Base-by-base conservation (phyloP, 2,329 filamentous ascomycete genomes). In the Fusarium sororula region DNA sequence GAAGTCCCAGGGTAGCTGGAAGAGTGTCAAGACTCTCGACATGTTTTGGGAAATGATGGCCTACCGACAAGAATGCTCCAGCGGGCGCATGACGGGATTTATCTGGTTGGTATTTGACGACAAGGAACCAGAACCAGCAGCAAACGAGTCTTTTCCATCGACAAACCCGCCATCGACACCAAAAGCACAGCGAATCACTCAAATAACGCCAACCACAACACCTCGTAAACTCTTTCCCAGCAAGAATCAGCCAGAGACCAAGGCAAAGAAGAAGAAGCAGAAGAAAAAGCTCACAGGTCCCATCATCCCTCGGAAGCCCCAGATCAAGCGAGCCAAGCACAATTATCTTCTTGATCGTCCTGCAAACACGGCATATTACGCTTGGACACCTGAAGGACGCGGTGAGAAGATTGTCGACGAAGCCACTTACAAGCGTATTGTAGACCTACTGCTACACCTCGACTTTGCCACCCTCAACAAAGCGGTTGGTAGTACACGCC, bases 21-120 rank as follows among this genome's bases (percentile, higher is more conserved):
- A 91, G 80, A 95, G 93, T 68, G 91, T 98, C 30, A 92, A 89
- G 80, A 93, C 91, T 0, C 84, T 99, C 45, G 93, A 95, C n/a
- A 91, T 95, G 75, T 99, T 99, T 79, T 99, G 96, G 96, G 96
- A 99, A 71, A 93, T 97, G 88, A 98, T 99, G 96, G 92, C 95
- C 1, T 98, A 94, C 80, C 88, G 96, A 64, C 96, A 98, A 81
- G 96, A 99, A 80, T 99, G 96, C 79, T 98, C 95, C 2, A 94
- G 95, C 39, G 97, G 96, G 0, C 89, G 95, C 24, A 87, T 98
- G 79, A 97, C 98, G 0, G 97, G 97, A 0, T 99, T 99, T 76
- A 87, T 98, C 32, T 99, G 97, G 96, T 85, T 98, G 32, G 92
- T 98, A 1, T 93, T 98, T 74, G 92, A 94, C 39, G 87, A 90